Percentiles rank a stretch among this genome's conserved stretches.
These are phyloP conservation scores for Trypanosomatidae sp. DNA, from an alignment of 208 protist genomes.

Conservation along the genomic window DNA sequence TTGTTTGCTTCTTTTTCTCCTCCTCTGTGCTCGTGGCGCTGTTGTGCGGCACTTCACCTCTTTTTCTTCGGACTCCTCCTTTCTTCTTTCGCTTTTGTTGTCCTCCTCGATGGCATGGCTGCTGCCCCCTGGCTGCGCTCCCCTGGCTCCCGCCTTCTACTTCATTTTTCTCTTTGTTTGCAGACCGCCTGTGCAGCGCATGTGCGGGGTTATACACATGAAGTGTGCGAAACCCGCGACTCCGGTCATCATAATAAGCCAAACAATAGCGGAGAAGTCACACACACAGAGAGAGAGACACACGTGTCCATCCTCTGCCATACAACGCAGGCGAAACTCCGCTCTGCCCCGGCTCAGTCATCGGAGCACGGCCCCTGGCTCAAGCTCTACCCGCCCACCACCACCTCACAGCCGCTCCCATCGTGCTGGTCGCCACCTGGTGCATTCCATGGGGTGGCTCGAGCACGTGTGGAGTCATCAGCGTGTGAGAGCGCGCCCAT, in stretches of 20 bases:
- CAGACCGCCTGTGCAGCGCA: not conserved
- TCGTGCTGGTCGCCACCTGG: not conserved
- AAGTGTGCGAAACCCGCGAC: not conserved
- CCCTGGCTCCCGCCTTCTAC: not conserved
- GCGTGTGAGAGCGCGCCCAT: not conserved
- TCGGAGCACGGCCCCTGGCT: not conserved
- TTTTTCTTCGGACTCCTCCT: not conserved
- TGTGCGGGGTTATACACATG: not conserved
- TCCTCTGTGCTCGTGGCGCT: too few relatives aligned
- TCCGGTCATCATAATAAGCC: not conserved
- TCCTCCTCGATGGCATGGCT: not conserved
- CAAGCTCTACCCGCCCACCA: not conserved
- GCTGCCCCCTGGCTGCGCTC: not conserved
- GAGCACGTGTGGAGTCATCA: not conserved
- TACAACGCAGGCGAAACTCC: not conserved
- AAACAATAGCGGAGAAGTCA: not conserved
- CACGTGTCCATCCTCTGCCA: too few relatives aligned
- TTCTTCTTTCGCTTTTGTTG: too few relatives aligned
- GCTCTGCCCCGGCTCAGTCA: not conserved
- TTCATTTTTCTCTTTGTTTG: not conserved
- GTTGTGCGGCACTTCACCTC: too few relatives aligned
- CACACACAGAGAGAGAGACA: not conserved
- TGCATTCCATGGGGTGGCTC: not conserved
- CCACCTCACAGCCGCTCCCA: not conserved
- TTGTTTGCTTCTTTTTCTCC: too few relatives aligned